Base-by-base conservation (phyloP, 371 early-diverging fungal species). In the Mucor racemosus region DNA sequence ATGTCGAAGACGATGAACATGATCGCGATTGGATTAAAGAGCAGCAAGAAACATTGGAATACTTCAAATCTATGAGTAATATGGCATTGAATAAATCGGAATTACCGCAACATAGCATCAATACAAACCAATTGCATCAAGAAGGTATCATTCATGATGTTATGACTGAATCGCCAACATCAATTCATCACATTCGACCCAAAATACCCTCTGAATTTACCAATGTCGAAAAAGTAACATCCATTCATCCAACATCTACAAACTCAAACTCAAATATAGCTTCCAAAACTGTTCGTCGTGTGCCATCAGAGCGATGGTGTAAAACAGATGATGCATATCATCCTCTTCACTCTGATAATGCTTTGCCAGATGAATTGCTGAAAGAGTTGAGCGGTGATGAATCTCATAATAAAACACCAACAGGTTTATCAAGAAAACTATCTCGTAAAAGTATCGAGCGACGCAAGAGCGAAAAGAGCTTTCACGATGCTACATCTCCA, bases 271-370 rank as follows among this genome's bases (percentile, higher is more conserved):
- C 8, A 35, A 50, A 57, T 35, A 15, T 31, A 8, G 5, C 7
- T 11, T 11, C 38, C 40, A 59, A 55, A 36, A 33, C n/a, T 0
- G 64, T 71, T 10, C 66, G 62, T 7, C 77, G 81, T 34, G 64
- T 78, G 0, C 77, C 81, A 21, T 81, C 81, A 38, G 77, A 71
- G 14, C 60, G 68, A 36, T 81, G 81, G 81, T 81, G 78, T 44
- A 69, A 67, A 59, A 65, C 55, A 5, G 21, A 21, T 13, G 61
- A 60, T 40, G 42, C 56, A 3, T 26, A 44, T 13, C 39, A 44
- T 9, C 40, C 59, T 10, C 26, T 53, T 0, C 34, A 39, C 17
- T 1, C 38, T 1, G 56, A 58, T 5, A 39, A 65, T 1, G 55
- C 35, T 0, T 48, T 73, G 26, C 72, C 77, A 14, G 74, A 58